Percentiles rank a stretch among this genome's conserved stretches.
Evolutionary conservation across 139 green algal genomes (phyloP).

Genomic region (Nannochloris sp.): DNA sequence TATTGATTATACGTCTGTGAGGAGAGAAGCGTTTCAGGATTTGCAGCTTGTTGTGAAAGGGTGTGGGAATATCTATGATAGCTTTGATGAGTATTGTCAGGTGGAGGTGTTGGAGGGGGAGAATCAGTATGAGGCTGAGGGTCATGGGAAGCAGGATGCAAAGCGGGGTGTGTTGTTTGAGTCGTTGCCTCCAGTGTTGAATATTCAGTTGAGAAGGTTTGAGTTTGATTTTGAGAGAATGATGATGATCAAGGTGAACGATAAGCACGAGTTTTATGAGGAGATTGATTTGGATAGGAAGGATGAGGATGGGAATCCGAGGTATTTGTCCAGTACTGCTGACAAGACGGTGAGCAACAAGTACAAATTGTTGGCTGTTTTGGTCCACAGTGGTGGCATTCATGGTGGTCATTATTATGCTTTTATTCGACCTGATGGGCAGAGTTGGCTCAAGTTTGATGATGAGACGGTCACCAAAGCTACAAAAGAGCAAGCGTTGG

Average conservation of each 20-base stretch:
- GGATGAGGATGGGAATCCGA: conserved; percentile 6
- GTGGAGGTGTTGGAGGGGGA: conserved; percentile 70
- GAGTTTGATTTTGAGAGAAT: conserved; percentile 85
- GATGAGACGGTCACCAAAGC: conserved; percentile 83
- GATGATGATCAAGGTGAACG: conserved; percentile 66
- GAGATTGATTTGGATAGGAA: conserved; percentile 77
- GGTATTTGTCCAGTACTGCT: conserved; percentile 49
- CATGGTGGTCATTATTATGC: conserved; percentile 97
- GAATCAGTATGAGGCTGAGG: conserved; percentile 94
- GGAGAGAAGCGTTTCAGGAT: conserved; percentile 84
- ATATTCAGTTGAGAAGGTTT: conserved; percentile 97
- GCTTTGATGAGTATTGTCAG: conserved; percentile 72
- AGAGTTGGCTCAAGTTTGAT: conserved; percentile 91
- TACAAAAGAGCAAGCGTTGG: conserved; percentile 54
- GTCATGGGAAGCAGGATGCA: conserved; percentile 86
- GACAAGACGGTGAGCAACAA: conserved; percentile 67
- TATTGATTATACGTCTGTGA: conserved; percentile 80
- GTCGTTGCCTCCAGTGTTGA: conserved; percentile 83
- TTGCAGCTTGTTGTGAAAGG: conserved; percentile 91
- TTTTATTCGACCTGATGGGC: conserved; percentile 58
- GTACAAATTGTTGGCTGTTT: conserved; percentile 80
- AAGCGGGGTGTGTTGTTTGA: conserved; percentile 86
- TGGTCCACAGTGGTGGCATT: conserved; percentile 91
- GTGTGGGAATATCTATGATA: conserved; percentile 72
- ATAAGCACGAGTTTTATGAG: conserved; percentile 88